These are phyloP conservation scores for Colletotrichum paranaense DNA, from an alignment of 2,329 filamentous ascomycete species.

Conservation along the genomic window DNA sequence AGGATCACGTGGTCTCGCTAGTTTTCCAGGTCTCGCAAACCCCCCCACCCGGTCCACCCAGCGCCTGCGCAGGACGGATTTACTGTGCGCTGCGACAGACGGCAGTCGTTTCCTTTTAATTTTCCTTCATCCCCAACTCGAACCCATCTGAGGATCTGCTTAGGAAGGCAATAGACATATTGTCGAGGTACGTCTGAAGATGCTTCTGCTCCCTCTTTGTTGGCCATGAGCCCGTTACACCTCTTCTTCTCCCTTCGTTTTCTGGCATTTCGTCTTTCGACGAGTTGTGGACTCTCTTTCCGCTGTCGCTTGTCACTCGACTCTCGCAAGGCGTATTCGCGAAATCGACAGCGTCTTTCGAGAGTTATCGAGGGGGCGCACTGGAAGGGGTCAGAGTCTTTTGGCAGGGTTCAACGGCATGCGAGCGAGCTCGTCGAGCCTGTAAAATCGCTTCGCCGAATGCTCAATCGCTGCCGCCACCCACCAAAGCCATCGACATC, in stretches of 20 bases:
- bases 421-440: neutral
- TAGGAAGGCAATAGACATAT: conserved; percentile 70
- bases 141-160: conserved; percentile 69
- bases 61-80: conserved; percentile 11
- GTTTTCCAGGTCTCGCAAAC: conserved; percentile 45
- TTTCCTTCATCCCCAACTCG: conserved; percentile 46
- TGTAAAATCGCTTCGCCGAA: conserved; percentile 9
- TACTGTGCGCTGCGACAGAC: neutral
- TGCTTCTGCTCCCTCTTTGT: conserved; percentile 48
- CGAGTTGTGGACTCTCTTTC: neutral
- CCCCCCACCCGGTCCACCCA: conserved; percentile 36
- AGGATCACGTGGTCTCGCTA: conserved; percentile 20
- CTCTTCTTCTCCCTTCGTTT: conserved; percentile 35
- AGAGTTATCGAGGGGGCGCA: neutral
- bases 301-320: neutral
- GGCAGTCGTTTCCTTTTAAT: conserved; percentile 36
- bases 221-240: conserved; percentile 39
- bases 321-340: conserved; percentile 20
- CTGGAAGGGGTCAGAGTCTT: neutral
- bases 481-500: neutral
- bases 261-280: conserved; percentile 5
- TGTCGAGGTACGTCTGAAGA: conserved; percentile 73
- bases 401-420: neutral
- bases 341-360: conserved; percentile 22
- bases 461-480: neutral